phyloP scores from a whole-genome alignment of 495 filamentous ascomycete species.

The Staphylotrichum tortipilum region DNA sequence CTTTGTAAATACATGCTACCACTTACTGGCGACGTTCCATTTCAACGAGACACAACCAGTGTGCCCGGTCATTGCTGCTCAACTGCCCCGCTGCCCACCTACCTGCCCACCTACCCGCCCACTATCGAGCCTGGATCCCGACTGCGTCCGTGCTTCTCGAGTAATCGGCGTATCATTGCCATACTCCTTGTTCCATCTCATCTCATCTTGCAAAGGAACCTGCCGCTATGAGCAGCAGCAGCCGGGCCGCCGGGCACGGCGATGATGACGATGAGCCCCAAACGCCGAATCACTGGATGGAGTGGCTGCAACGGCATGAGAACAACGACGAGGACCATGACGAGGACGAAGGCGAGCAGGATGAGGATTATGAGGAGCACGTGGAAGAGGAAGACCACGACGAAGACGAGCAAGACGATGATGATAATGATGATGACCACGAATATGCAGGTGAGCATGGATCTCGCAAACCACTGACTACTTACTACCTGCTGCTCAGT shows the following conservation, averaged over 20 bases:
- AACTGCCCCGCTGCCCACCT: too few species aligned
- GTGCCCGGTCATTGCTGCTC: too few species aligned
- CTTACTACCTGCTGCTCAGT: too few species aligned
- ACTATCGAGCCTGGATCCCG: too few species aligned
- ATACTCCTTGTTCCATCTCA: too few species aligned
- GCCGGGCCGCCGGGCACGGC: background rate
- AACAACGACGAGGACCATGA: constrained; percentile 12
- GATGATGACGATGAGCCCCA: background rate
- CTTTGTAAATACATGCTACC: too few species aligned
- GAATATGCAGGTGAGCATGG: constrained; percentile 28
- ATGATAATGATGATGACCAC: constrained; percentile 27
- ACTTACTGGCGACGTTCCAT: too few species aligned
- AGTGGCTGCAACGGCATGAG: constrained; percentile 7
- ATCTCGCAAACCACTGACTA: background rate
- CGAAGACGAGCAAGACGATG: constrained; percentile 10
- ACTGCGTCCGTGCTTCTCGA: too few species aligned
- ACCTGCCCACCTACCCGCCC: too few species aligned
- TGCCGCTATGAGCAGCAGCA: constrained; percentile 8
- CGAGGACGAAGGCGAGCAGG: constrained; percentile 14
- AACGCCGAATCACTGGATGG: background rate
- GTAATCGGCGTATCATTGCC: too few species aligned
- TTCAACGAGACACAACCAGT: too few species aligned
- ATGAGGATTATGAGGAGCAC: constrained; percentile 14
- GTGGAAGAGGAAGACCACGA: constrained; percentile 13
- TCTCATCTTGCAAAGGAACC: too few species aligned